Base-by-base conservation (phyloP, 495 filamentous ascomycete species). In the Trichocladium uniseriatum region DNA sequence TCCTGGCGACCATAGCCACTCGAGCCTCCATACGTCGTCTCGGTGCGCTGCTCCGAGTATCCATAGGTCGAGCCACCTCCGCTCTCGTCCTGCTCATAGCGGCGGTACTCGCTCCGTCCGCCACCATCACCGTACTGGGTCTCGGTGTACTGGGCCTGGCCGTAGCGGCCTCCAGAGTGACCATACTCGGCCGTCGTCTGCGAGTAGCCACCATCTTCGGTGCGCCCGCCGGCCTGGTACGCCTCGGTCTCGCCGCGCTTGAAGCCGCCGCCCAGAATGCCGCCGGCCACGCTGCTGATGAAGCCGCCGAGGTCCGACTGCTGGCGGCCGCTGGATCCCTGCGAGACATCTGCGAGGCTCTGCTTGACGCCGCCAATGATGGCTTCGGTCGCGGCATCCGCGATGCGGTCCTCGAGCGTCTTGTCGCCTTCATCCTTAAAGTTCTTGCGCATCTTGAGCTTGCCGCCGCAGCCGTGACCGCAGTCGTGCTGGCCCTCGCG, bases 401-500 rank as follows among this genome's bases (percentile, higher is more conserved):
- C 74, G 46, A 76, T 74, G 36, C 63, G 55, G 43, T 73, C 70
- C 58, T 76, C 65, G 36, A 70, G 51, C n/a, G 59, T 66, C 45
- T 59, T 38, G 15, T 48, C 43, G 15, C 55, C 66, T 1, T 54
- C 60, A 36, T 60, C 35, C n/a, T 46, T 54, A 43, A 64, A 68
- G 54, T 68, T 73, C 57, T 74, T 69, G 48, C 68, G 64, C 63
- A 69, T 66, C 47, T 67, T 65, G 24, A 71, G 65, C 59, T 74
- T 69, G 57, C 76, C 67, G 40, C 87, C 83, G 57, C 87, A 92
- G 38, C 89, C 89, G 63, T 94, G 89, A 20, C 89, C 89, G 31
- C 74, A 78, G 56, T 95, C 89, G 15, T 84, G 68, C n/a, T 88
- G 81, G 20, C 86, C 87, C 56, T 87, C 82, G 60, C 84, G 88